Evolutionary conservation across 345 rosid genomes (phyloP).

Genomic region (Arabidopsis arenosa): DNA sequence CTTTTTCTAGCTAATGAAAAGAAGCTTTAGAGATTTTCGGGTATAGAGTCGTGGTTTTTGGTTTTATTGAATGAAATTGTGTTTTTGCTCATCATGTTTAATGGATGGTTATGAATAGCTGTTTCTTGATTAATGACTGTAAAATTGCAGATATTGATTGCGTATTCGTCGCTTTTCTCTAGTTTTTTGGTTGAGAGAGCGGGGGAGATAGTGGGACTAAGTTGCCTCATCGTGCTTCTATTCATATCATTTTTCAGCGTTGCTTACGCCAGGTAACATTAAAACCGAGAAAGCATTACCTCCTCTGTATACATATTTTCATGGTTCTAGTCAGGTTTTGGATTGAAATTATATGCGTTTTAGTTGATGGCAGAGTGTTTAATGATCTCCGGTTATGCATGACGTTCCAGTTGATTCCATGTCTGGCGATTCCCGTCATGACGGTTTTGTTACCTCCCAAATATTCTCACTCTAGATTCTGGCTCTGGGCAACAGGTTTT

Average conservation of each 20-base stretch:
- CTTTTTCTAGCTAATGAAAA: background rate
- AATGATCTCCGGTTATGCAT: slow-evolving; percentile 89
- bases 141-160: slow-evolving; percentile 81
- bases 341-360: slow-evolving; percentile 36
- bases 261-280: slow-evolving; percentile 73
- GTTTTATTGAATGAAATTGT: background rate
- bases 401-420: slow-evolving; percentile 85
- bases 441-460: slow-evolving; percentile 66
- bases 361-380: slow-evolving; percentile 90
- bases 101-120: slow-evolving; percentile 18
- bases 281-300: slow-evolving; percentile 8
- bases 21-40: background rate
- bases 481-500: slow-evolving; percentile 82
- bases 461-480: slow-evolving; percentile 75
- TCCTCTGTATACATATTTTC: background rate
- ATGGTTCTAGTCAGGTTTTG: background rate
- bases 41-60: background rate
- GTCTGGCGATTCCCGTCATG: slow-evolving; percentile 68
- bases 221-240: slow-evolving; percentile 62
- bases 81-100: background rate
- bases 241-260: slow-evolving; percentile 56
- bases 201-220: slow-evolving; percentile 64
- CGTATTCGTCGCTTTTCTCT: slow-evolving; percentile 83
- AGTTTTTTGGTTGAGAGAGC: slow-evolving; percentile 85
- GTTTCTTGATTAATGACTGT: slow-evolving; percentile 35